phyloP scores from a whole-genome alignment of 2,329 filamentous ascomycete species.

The Tolypocladium capitatum region DNA sequence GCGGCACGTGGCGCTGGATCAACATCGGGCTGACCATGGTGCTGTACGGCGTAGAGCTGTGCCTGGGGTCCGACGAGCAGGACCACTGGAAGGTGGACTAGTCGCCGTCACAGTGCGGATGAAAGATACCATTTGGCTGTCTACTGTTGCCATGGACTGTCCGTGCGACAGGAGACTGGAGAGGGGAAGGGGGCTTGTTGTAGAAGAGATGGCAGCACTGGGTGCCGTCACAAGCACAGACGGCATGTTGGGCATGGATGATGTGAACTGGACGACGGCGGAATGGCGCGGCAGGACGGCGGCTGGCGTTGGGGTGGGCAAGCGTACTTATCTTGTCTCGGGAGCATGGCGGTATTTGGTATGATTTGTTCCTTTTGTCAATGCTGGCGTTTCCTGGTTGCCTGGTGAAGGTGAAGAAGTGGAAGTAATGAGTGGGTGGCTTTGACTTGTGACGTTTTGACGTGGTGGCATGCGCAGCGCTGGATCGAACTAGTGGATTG shows the following conservation, averaged over 20 bases:
- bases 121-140: neutral
- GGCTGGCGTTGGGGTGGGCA: slow-evolving; percentile 18
- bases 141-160: neutral
- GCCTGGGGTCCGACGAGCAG: slow-evolving; percentile 70
- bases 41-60: slow-evolving; percentile 81
- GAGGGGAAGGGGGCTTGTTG: neutral
- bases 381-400: slow-evolving; percentile 1
- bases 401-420: neutral
- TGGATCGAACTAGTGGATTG: neutral
- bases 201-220: neutral
- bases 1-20: slow-evolving; percentile 85
- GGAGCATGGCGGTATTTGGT: slow-evolving; percentile 21
- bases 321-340: slow-evolving; percentile 12
- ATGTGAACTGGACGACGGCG: neutral
- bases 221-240: neutral
- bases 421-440: neutral
- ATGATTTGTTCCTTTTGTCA: slow-evolving; percentile 11
- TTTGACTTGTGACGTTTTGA: neutral
- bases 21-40: slow-evolving; percentile 83
- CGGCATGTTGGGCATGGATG: neutral
- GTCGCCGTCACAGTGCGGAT: slow-evolving; percentile 1
- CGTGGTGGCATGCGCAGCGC: neutral
- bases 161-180: neutral
- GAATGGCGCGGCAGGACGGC: neutral
- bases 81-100: slow-evolving; percentile 96